A percentile compares a stretch with the other conserved stretches of the same genome.
Conservation (phyloP, 345 rosid genomes). For the Citrus australasica region DNA sequence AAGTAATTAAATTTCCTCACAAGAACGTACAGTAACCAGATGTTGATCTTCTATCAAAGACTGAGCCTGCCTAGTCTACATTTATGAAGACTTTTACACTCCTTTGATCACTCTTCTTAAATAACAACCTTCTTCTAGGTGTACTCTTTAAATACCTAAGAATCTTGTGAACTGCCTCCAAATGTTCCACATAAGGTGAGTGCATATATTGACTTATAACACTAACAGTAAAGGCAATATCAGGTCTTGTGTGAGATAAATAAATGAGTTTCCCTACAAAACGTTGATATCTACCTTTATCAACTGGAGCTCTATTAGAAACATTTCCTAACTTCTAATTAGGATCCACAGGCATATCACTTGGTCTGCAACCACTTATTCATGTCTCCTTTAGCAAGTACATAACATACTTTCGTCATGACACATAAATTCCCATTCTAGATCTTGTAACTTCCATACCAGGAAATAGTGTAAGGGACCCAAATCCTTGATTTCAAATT, state of each 20-base stretch:
- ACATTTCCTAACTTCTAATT: not conserved
- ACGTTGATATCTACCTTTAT: not conserved
- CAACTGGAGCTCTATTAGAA: not conserved
- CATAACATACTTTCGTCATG: too few relatives aligned
- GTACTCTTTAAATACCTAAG: not conserved
- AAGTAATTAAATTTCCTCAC: too few relatives aligned
- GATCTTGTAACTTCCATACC: not conserved
- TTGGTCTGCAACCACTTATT: not conserved
- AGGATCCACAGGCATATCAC: not conserved
- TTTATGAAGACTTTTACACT: not conserved
- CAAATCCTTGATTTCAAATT: too few relatives aligned
- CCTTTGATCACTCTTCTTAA: not conserved
- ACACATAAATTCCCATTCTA: too few relatives aligned
- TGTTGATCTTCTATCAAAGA: not conserved
- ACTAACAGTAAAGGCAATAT: not conserved
- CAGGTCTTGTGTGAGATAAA: not conserved
- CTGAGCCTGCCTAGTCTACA: fast-evolving
- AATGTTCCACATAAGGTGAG: not conserved
- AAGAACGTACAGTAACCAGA: not conserved
- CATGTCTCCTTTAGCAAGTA: not conserved
- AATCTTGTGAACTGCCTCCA: not conserved
- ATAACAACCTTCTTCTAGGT: too few relatives aligned
- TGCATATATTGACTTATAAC: not conserved
- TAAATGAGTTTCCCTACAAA: not conserved
- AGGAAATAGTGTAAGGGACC: not conserved